Percentiles rank a stretch among this genome's conserved stretches.
Conservation (phyloP, 139 green algal genomes). For the Coelastrella sp. region DNA sequence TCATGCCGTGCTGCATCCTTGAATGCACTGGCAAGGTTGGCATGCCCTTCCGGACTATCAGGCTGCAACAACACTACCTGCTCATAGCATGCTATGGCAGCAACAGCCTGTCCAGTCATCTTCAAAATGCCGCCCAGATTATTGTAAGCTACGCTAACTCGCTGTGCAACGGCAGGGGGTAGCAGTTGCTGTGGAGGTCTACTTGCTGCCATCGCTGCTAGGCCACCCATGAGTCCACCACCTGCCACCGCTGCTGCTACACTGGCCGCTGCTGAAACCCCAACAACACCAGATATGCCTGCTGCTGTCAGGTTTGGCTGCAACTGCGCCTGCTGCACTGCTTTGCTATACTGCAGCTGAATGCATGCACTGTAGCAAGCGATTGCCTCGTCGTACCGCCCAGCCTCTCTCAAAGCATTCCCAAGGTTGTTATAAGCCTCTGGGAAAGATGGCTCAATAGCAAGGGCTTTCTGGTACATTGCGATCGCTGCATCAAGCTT, state of each 20-base stretch:
- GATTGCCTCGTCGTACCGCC: conserved; percentile 75
- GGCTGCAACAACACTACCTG: conserved; percentile 80
- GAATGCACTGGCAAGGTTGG: conserved; percentile 84
- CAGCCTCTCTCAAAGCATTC: conserved; percentile 79
- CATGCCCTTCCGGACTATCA: conserved; percentile 71
- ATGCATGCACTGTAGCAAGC: conserved; percentile 85
- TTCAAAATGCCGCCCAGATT: conserved; percentile 82
- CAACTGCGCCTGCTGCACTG: conserved; percentile 26
- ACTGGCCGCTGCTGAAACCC: not conserved
- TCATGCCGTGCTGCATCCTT: conserved; percentile 84
- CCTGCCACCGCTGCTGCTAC: conserved; percentile 12
- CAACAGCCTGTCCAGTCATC: conserved; percentile 66
- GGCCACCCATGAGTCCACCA: not conserved
- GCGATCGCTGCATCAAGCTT: conserved; percentile 75
- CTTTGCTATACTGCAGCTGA: conserved; percentile 73
- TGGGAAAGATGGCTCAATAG: conserved; percentile 76
- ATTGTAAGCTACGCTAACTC: conserved; percentile 84
- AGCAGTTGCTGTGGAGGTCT: conserved; percentile 15
- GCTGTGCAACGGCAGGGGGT: conserved; percentile 58
- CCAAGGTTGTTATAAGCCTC: conserved; percentile 92
- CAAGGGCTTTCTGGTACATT: conserved; percentile 76
- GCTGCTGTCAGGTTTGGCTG: conserved; percentile 12
- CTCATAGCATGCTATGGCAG: conserved; percentile 89
- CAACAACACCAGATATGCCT: not conserved
- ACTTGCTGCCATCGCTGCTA: conserved; percentile 29